Evolutionary conservation across 352 stramenopile genomes (phyloP), one percentile per base, ranked within the genome.

Genomic region (Thalassiosira hispida): DNA sequence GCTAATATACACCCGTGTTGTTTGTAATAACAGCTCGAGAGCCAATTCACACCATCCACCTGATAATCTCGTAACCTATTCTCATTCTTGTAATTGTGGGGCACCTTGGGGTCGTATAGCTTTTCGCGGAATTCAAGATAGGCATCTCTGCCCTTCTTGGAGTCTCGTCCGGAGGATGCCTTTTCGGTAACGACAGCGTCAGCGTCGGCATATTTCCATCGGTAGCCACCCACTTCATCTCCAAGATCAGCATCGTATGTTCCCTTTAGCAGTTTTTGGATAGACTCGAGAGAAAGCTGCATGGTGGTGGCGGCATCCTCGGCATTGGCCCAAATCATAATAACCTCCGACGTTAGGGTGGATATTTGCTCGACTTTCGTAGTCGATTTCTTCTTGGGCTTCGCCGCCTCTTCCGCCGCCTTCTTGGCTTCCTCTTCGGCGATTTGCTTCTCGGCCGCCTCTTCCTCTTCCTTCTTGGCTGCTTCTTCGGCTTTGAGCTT

Each of bases 21-120:
- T 73, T 98, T 97, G 79, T 98, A 98, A 91, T 96, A 99, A 83
- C 98, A 99, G 70, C 97, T 98, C 42, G 98, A 90, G 83, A 99
- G 95, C 98, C 98, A 99, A 74, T 99, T 99, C 1, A 99, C 95
- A 40, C 98, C 98, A 18, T 97, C 97, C 51, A 99, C 90, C 89
- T 99, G 98, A 89, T 99, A 99, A 74, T 99, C 97, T 18, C 98
- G 94, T 33, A 99, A 86, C 51, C 96, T 92, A 61, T 97, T 96
- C 7, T 75, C 85, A 64, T 95, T 92, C 64, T 97, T 95, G 80
- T 95, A 95, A 51, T 78, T 73, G 71, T 94, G 88, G 27, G 89
- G 91, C 52, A 89, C 84, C 29, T 69, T 87, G 5, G 85, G 86
- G 71, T 94, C 85, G 56, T 95, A 95, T 4, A 95, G 72, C 61